Conservation (phyloP, 768 basidiomycete species). For the Mycena amicta region DNA sequence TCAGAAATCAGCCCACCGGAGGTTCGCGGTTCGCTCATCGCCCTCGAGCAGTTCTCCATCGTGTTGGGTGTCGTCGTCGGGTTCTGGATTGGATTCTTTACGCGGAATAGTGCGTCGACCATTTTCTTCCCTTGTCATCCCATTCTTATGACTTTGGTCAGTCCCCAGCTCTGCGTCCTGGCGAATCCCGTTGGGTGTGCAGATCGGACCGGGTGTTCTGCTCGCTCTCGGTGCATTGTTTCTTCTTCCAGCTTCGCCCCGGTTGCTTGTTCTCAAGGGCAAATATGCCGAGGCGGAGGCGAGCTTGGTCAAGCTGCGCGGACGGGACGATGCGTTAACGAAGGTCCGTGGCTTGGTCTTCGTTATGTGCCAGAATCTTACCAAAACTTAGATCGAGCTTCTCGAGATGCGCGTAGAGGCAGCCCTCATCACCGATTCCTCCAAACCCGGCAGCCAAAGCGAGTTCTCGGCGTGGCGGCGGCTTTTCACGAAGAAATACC, state of each 20-base stretch:
- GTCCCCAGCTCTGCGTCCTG: conserved; percentile 69
- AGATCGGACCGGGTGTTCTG: conserved; percentile 68
- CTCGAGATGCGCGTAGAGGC: conserved; percentile 77
- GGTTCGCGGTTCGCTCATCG: conserved; percentile 75
- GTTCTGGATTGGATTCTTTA: conserved; percentile 81
- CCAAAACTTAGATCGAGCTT: conserved; percentile 59
- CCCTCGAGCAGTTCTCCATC: conserved; percentile 80
- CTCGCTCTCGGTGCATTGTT: conserved; percentile 61
- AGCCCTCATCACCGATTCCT: conserved; percentile 43
- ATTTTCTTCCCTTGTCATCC: too few relatives aligned
- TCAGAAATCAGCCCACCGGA: conserved; percentile 85
- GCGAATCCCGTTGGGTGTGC: conserved; percentile 76
- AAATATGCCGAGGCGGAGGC: conserved; percentile 56
- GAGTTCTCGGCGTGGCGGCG: conserved; percentile 54
- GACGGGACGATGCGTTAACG: conserved; percentile 43
- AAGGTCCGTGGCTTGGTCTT: conserved; percentile 49
- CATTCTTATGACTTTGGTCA: conserved; percentile 28
- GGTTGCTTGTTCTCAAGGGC: conserved; percentile 59
- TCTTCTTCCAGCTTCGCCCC: conserved; percentile 63
- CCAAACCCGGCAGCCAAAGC: conserved; percentile 27
- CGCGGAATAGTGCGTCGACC: conserved; percentile 54
- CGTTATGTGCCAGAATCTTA: background rate
- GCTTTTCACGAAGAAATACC: conserved; percentile 56
- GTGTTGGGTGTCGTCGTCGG: conserved; percentile 81
- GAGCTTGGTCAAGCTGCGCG: conserved; percentile 62